phyloP scores from a whole-genome alignment of 2,329 filamentous ascomycete genomes.

The Exophiala aquamarina region DNA sequence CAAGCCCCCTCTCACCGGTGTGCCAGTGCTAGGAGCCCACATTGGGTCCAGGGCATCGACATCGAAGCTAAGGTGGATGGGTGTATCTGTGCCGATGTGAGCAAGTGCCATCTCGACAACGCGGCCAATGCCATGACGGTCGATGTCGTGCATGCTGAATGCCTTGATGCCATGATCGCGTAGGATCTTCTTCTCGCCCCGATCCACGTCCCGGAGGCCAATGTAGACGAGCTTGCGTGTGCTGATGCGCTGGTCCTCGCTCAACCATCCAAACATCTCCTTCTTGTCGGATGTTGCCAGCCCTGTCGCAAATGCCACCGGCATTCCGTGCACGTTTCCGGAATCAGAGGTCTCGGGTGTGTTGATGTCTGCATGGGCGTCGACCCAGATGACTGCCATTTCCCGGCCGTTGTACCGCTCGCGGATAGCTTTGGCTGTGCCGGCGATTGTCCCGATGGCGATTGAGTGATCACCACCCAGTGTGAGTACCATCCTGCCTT shows the following conservation, averaged over 20 bases:
- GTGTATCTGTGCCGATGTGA: conserved; percentile 90
- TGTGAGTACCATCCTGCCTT: conserved; percentile 85
- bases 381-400: conserved; percentile 96
- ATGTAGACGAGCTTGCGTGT: conserved; percentile 93
- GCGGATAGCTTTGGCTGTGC: conserved; percentile 79
- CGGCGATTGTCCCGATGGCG: conserved; percentile 88
- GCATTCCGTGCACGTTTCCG: conserved; percentile 98
- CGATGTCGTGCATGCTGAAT: conserved; percentile 98
- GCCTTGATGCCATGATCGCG: conserved; percentile 88
- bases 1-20: conserved; percentile 87
- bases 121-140: conserved; percentile 89
- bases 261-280: conserved; percentile 87
- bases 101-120: conserved; percentile 98
- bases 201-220: conserved; percentile 86
- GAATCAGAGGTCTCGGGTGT: conserved; percentile 85
- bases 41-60: conserved; percentile 94
- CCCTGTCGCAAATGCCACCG: conserved; percentile 85
- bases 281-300: conserved; percentile 73
- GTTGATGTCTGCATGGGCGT: conserved; percentile 98
- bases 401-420: conserved; percentile 72
- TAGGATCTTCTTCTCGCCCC: conserved; percentile 90
- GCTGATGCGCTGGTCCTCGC: conserved; percentile 58
- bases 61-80: conserved; percentile 96
- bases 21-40: conserved; percentile 95
- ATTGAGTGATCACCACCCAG: conserved; percentile 96